These are phyloP conservation scores for Paramecium tetraurelia DNA, from an alignment of 73 alveolate genomes.

Conservation along the genomic window DNA sequence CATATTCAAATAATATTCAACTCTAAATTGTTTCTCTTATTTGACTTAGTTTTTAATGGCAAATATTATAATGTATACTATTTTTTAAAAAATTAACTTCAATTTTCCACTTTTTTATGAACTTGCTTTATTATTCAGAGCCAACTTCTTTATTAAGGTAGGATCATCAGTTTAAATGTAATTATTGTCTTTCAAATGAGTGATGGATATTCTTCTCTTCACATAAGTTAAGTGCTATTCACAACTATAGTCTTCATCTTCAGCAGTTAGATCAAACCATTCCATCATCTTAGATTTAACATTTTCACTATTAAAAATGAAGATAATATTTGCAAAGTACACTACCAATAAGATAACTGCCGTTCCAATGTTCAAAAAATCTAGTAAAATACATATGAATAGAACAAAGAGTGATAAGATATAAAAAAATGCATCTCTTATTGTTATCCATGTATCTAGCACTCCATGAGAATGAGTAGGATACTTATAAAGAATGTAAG, in stretches of 20 bases:
- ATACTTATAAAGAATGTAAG: not conserved
- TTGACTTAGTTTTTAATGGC: not conserved
- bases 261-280: slow-evolving; percentile 7
- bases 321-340: not conserved
- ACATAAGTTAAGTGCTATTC: slow-evolving; percentile 27
- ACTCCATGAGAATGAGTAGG: not conserved
- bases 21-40: not conserved
- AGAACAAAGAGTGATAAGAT: not conserved
- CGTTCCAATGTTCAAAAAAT: not conserved
- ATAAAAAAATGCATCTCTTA: not conserved
- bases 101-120: not conserved
- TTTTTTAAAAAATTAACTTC: not conserved
- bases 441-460: not conserved
- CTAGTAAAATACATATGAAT: not conserved
- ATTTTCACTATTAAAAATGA: not conserved
- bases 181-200: not conserved
- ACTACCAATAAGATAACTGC: not conserved
- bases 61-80: not conserved
- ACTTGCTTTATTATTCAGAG: not conserved
- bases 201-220: not conserved
- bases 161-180: not conserved
- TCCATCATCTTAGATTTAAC: slow-evolving; percentile 11
- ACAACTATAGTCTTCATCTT: slow-evolving; percentile 24
- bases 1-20: not conserved
- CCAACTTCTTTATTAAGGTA: not conserved